Evolutionary conservation across 805 yeast genomes (phyloP).

Genomic region (Wickerhamomyces ciferrii): DNA sequence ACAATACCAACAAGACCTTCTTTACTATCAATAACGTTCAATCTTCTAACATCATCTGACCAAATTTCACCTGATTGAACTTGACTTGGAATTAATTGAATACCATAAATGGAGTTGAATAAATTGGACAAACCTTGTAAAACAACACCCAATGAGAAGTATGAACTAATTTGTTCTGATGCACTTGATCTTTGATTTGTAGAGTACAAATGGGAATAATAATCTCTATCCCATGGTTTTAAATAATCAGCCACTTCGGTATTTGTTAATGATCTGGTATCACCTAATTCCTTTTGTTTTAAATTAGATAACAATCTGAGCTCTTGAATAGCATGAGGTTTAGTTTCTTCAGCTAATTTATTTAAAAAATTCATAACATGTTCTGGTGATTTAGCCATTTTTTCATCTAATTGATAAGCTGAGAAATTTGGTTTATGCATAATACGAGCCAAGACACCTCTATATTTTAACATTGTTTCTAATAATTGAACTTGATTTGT

Average conservation of each 20-base stretch:
- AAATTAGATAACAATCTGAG: slow-evolving; percentile 39
- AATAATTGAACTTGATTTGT: slow-evolving; percentile 55
- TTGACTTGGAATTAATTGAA: slow-evolving; percentile 62
- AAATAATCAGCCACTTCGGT: slow-evolving; percentile 41
- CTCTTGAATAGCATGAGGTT: slow-evolving; percentile 55
- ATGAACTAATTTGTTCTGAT: slow-evolving; percentile 51
- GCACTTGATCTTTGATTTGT: slow-evolving; percentile 27
- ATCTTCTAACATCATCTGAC: slow-evolving; percentile 79
- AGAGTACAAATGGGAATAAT: slow-evolving; percentile 32
- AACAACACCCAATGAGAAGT: slow-evolving; percentile 81
- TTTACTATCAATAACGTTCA: slow-evolving; percentile 64
- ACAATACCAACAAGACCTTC: slow-evolving; percentile 71
- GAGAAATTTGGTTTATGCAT: slow-evolving; percentile 69
- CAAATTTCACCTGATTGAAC: slow-evolving; percentile 76
- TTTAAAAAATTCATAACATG: slow-evolving; percentile 68
- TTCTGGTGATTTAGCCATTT: slow-evolving; percentile 81
- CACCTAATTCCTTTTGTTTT: slow-evolving; percentile 25
- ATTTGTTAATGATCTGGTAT: slow-evolving; percentile 21
- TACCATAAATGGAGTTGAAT: slow-evolving; percentile 69
- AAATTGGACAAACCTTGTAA: slow-evolving; percentile 76
- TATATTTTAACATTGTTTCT: slow-evolving; percentile 51
- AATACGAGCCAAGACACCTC: slow-evolving; percentile 68
- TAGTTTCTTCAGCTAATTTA: slow-evolving; percentile 48
- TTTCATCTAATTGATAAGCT: slow-evolving; percentile 78
- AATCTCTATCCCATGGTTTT: slow-evolving; percentile 93